Base-by-base conservation (phyloP, 345 rosid genomes). In the Eucalyptus polyanthemos region DNA sequence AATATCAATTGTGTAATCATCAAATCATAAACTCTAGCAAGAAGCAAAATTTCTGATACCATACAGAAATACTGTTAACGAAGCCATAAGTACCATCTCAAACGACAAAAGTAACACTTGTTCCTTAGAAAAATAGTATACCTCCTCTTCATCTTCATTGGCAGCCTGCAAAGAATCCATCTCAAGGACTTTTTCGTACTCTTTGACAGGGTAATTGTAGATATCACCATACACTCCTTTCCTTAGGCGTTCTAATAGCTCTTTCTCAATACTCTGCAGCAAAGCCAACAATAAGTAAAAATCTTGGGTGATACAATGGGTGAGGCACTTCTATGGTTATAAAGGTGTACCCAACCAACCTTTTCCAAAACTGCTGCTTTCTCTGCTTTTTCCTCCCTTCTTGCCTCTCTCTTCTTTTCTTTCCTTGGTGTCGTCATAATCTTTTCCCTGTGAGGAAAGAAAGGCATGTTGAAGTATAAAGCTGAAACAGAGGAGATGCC, bases 351-450 rank as follows among this genome's bases (percentile, higher is more conserved):
- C 9, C 83, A 40, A 40, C 87, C 76, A 89, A 97, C 99, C 99
- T 94, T 95, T 21, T 97, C 99, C 92, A 98, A 81, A 83, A 90
- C 89, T 6, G 99, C 99, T 69, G 99, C 99, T 80, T 92, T 95
- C 88, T 90, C 93, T 50, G 99, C 99, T 92, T 97, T 97, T 76
- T 95, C 96, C 93, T 95, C 97, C 91, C 97, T 96, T 93, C 99
- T 95, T 14, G 92, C 88, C 91, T 97, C 98, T 90, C 97, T 95
- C 91, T 95, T 91, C 31, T 86, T 87, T 92, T 90, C 92, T 92
- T 94, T 97, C 90, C 97, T 95, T 15, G 99, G 99, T 29, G 89
- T 89, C 8, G 98, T 86, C 94, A 94, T 89, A 89, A 98, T 90
- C 91, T 92, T 94, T 93, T 98, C 99, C 92, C 98, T 96, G 60